phyloP scores from a whole-genome alignment of 345 rosid genomes.

The Boechera stricta region DNA sequence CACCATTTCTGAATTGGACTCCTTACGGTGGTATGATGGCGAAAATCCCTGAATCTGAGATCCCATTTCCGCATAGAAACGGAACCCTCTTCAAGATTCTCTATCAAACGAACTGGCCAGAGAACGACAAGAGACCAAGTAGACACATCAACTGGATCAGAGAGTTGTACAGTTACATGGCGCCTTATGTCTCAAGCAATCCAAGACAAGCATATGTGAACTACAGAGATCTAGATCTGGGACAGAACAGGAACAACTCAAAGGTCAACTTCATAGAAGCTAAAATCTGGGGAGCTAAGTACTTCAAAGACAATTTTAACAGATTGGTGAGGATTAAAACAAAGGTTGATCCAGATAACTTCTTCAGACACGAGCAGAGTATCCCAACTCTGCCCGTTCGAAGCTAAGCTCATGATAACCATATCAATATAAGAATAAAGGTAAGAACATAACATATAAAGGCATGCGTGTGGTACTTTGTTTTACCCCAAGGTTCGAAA shows the following conservation, averaged over 20 bases:
- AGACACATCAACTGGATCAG: constrained; percentile 52
- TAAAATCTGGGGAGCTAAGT: constrained; percentile 54
- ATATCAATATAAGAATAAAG: too few species aligned
- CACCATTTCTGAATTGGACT: constrained; percentile 54
- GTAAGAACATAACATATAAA: too few species aligned
- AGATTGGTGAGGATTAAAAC: constrained; percentile 62
- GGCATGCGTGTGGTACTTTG: too few species aligned
- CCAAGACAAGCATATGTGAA: constrained; percentile 65
- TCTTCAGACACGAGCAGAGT: constrained; percentile 72
- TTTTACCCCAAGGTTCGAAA: too few species aligned
- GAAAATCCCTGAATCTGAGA: constrained; percentile 50
- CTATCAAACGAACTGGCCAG: constrained; percentile 48
- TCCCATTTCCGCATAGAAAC: constrained; percentile 65
- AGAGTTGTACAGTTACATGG: constrained; percentile 54
- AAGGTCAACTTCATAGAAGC: constrained; percentile 42
- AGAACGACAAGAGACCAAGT: constrained; percentile 29
- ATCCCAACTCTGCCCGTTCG: constrained; percentile 41
- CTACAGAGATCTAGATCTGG: constrained; percentile 73
- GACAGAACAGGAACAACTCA: constrained; percentile 45
- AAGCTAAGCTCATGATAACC: too few species aligned
- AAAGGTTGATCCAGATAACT: constrained; percentile 59
- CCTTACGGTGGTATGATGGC: constrained; percentile 75
- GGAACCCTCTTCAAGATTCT: constrained; percentile 57
- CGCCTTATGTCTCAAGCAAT: constrained; percentile 58
- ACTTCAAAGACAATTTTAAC: constrained; percentile 57